A percentile compares a stretch with the other conserved stretches of the same genome.
Conservation (phyloP, 768 basidiomycete genomes). For the Leucogyrophana mollusca region DNA sequence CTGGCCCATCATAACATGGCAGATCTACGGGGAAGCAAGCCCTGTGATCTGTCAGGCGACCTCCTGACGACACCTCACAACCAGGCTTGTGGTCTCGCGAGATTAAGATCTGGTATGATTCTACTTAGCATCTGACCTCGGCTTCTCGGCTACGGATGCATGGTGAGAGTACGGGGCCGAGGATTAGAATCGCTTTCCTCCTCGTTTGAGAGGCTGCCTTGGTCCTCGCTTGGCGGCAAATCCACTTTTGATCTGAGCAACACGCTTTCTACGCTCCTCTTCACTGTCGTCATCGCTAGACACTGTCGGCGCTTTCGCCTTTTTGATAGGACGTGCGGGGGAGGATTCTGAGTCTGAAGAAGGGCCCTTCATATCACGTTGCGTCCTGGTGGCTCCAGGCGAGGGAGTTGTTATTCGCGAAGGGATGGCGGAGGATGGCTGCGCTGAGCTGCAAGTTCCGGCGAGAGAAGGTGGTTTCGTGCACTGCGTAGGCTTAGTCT, state of each 20-base stretch:
- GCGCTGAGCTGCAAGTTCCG: slow-evolving; percentile 7
- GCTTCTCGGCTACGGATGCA: slow-evolving; percentile 1
- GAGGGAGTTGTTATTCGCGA: slow-evolving; percentile 11
- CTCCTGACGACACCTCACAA: neutral
- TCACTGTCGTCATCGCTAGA: slow-evolving; percentile 63
- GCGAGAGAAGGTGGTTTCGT: slow-evolving; percentile 18
- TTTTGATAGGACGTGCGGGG: slow-evolving; percentile 51
- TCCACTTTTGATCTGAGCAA: slow-evolving; percentile 41
- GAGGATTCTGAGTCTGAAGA: slow-evolving; percentile 50
- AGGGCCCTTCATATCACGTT: slow-evolving; percentile 21
- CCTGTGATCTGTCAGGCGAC: slow-evolving; percentile 12
- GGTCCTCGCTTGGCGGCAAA: slow-evolving; percentile 46
- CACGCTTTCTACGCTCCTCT: slow-evolving; percentile 43
- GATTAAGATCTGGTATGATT: no score
- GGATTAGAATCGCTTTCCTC: slow-evolving; percentile 68
- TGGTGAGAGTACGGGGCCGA: slow-evolving; percentile 1
- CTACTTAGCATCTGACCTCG: neutral
- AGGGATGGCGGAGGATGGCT: slow-evolving; percentile 14
- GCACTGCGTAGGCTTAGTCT: slow-evolving; percentile 2
- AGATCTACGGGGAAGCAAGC: neutral
- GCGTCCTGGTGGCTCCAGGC: slow-evolving; percentile 17
- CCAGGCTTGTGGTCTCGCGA: no score
- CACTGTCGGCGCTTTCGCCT: slow-evolving; percentile 33
- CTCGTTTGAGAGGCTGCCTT: slow-evolving; percentile 74
- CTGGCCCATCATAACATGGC: slow-evolving; percentile 5